Conservation (phyloP, 1,284 basidiomycete genomes). For the Lentinula novae-zelandiae region DNA sequence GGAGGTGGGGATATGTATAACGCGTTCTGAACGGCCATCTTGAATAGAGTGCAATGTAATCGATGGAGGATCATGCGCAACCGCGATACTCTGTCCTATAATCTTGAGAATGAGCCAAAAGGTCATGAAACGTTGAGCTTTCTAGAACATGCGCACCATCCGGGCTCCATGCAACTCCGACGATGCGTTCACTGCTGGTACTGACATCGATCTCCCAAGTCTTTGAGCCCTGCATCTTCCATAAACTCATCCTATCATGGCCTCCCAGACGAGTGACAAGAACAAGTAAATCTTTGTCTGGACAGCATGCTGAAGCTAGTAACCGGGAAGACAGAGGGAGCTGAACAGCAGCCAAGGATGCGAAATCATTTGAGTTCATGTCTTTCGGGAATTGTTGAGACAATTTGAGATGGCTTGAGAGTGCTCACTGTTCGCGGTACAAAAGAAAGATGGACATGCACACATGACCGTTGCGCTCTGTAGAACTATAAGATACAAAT, state of each 20-base stretch:
- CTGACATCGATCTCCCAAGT: slow-evolving; percentile 76
- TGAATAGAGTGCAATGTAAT: slow-evolving; percentile 73
- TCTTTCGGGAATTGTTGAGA: not conserved
- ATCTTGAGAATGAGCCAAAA: slow-evolving; percentile 13
- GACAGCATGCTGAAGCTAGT: slow-evolving; percentile 67
- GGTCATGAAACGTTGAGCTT: slow-evolving; percentile 10
- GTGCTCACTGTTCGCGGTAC: not conserved
- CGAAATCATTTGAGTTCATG: slow-evolving; percentile 47
- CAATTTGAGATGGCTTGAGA: not conserved
- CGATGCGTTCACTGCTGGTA: slow-evolving; percentile 42
- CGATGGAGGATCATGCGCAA: slow-evolving; percentile 65
- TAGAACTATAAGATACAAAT: not conserved
- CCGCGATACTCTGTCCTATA: slow-evolving; percentile 67
- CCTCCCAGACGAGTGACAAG: slow-evolving; percentile 62
- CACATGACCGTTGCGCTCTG: slow-evolving; percentile 1
- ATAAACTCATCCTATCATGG: slow-evolving; percentile 66
- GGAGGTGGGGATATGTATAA: slow-evolving; percentile 28
- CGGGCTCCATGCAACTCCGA: slow-evolving; percentile 73
- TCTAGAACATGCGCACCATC: slow-evolving; percentile 50
- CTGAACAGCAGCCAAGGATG: slow-evolving; percentile 53
- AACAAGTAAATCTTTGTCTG: slow-evolving; percentile 77
- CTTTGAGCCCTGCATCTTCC: slow-evolving; percentile 75
- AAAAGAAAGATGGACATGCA: slow-evolving; percentile 2
- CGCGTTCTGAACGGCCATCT: slow-evolving; percentile 56
- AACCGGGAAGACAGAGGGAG: slow-evolving; percentile 56